Conservation (phyloP, 2,329 filamentous ascomycete genomes). For the Calonectria fujianensis region DNA sequence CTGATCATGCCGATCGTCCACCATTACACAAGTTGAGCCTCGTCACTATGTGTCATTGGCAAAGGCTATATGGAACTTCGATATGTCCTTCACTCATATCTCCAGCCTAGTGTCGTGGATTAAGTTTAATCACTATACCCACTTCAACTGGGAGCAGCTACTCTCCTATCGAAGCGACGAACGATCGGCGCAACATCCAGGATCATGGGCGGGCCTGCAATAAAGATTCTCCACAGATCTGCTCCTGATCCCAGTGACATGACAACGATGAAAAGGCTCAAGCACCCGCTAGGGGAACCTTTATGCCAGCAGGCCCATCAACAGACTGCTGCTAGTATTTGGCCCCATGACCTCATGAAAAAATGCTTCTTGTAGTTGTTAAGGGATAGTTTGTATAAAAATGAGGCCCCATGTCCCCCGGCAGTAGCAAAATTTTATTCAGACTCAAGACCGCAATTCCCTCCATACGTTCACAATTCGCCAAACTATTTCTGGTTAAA, state of each 20-base stretch:
- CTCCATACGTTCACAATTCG: background rate
- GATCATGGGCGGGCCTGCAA: background rate
- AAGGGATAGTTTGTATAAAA: background rate
- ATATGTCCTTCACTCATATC: background rate
- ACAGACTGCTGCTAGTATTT: background rate
- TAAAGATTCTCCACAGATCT: background rate
- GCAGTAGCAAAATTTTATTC: background rate
- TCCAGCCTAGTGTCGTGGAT: background rate
- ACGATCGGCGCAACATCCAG: background rate
- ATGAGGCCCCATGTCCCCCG: background rate
- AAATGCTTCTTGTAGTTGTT: background rate
- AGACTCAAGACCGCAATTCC: background rate
- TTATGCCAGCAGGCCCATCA: no score
- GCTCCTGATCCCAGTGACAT: background rate
- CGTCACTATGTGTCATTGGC: background rate
- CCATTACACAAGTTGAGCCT: background rate
- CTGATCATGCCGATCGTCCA: background rate
- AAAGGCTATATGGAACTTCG: background rate
- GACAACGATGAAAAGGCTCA: background rate
- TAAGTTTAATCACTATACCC: conserved; percentile 1
- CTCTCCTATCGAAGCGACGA: background rate
- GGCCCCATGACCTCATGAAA: background rate
- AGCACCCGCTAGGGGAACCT: no score
- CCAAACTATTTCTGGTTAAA: no score
- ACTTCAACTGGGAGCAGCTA: background rate